Conservation (phyloP, 805 yeast genomes). For the Barnettozyma salicaria region DNA sequence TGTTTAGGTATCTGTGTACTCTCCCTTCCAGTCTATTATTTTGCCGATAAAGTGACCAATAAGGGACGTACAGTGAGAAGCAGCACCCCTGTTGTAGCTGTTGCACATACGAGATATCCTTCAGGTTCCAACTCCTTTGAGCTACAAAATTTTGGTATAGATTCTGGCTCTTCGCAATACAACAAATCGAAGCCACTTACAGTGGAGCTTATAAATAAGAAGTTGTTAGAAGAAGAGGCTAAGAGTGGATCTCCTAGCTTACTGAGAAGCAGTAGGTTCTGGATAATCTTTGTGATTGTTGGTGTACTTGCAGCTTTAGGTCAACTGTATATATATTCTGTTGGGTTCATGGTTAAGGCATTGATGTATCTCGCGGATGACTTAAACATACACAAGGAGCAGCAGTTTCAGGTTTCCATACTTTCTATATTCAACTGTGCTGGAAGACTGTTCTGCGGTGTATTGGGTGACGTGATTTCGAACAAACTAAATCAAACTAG, state of each 20-base stretch:
- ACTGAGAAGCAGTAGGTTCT: conserved; percentile 33
- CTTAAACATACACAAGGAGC: conserved; percentile 41
- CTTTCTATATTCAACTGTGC: conserved; percentile 60
- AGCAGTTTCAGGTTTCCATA: conserved; percentile 68
- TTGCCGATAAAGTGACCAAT: conserved; percentile 17
- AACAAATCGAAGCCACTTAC: neutral
- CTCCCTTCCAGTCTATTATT: conserved; percentile 40
- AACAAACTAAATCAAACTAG: conserved; percentile 42
- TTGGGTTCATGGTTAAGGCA: conserved; percentile 63
- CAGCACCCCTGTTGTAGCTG: neutral
- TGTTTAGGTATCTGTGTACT: conserved; percentile 36
- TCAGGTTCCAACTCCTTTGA: conserved; percentile 12
- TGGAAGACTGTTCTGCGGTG: conserved; percentile 62
- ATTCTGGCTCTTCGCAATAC: conserved; percentile 1
- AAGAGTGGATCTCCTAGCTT: conserved; percentile 13
- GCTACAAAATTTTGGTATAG: conserved; percentile 8
- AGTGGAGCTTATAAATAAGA: conserved; percentile 7
- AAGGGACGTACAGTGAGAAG: conserved; percentile 4
- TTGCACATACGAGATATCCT: neutral
- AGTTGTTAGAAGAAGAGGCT: conserved; percentile 1
- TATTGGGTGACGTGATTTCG: conserved; percentile 54
- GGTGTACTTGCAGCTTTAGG: conserved; percentile 61
- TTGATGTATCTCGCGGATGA: conserved; percentile 27
- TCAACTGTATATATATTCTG: conserved; percentile 68
- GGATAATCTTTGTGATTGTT: conserved; percentile 44